These are phyloP conservation scores for Botrytis fragariae DNA, from an alignment of 2,329 filamentous ascomycete genomes.

Conservation along the genomic window DNA sequence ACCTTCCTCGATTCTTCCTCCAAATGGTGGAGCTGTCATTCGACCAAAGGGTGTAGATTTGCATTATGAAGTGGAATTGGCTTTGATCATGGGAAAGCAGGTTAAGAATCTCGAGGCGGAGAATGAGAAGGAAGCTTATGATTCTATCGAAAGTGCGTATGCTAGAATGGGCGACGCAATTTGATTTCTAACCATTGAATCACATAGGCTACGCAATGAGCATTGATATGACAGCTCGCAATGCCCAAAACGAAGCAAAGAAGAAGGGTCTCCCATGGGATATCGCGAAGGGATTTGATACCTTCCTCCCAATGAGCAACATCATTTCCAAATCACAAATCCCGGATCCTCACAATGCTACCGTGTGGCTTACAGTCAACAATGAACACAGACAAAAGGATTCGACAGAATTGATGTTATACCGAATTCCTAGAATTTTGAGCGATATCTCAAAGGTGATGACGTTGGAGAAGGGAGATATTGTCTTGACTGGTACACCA, in stretches of 20 bases:
- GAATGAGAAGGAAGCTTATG: conserved; percentile 74
- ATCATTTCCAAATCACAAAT: conserved; percentile 78
- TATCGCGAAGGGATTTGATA: conserved; percentile 97
- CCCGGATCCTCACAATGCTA: conserved; percentile 81
- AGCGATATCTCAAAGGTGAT: conserved; percentile 93
- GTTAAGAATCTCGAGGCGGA: conserved; percentile 71
- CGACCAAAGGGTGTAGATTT: conserved; percentile 79
- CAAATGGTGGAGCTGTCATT: conserved; percentile 74
- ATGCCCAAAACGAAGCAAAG: conserved; percentile 95
- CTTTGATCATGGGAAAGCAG: conserved; percentile 79
- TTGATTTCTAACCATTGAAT: conserved; percentile 21
- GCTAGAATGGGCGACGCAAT: background rate
- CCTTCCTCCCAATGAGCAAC: conserved; percentile 84
- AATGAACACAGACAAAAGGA: conserved; percentile 75
- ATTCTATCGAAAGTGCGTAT: conserved; percentile 71
- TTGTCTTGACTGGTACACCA: conserved; percentile 94
- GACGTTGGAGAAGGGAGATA: conserved; percentile 87
- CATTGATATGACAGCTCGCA: conserved; percentile 97
- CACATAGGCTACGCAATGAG: conserved; percentile 74
- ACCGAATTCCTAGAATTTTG: conserved; percentile 81
- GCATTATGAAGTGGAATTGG: conserved; percentile 95
- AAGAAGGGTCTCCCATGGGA: conserved; percentile 94
- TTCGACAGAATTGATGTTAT: conserved; percentile 92
- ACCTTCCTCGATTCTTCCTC: conserved; percentile 77
- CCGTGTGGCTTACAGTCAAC: conserved; percentile 85